These are phyloP conservation scores for Meyerozyma elateridarum DNA, from an alignment of 1,139 yeast species.

Conservation along the genomic window DNA sequence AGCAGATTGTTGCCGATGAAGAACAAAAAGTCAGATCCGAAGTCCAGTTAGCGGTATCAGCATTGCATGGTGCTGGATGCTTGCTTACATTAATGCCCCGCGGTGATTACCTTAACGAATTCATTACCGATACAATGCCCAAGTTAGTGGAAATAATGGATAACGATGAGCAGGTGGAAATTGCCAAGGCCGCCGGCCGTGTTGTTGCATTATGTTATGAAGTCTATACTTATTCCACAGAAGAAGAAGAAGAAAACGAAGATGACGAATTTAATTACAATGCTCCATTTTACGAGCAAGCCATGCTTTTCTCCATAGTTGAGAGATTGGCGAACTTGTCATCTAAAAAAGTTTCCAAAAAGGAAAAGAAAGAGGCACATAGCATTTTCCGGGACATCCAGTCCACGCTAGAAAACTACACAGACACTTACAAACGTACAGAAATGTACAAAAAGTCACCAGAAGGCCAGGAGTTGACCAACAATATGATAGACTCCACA, in stretches of 20 bases:
- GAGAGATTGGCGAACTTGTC: conserved; percentile 48
- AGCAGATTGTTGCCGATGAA: conserved; percentile 34
- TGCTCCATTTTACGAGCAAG: conserved; percentile 58
- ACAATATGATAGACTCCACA: conserved; percentile 33
- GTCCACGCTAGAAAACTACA: conserved; percentile 43
- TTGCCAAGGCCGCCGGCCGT: conserved; percentile 53
- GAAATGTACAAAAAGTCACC: conserved; percentile 29
- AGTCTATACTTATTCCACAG: conserved; percentile 43
- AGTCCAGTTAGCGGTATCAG: conserved; percentile 37
- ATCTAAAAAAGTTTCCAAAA: conserved; percentile 54
- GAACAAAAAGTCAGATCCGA: conserved; percentile 29
- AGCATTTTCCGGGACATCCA: conserved; percentile 61
- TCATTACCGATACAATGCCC: conserved; percentile 31
- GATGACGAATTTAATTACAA: conserved; percentile 41
- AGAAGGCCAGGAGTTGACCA: conserved; percentile 39
- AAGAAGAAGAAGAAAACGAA: conserved; percentile 23
- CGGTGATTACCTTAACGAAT: conserved; percentile 40
- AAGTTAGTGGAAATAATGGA: conserved; percentile 40
- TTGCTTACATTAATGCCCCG: conserved; percentile 39
- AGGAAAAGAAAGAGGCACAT: conserved; percentile 57
- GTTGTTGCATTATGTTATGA: conserved; percentile 62
- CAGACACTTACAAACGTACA: conserved; percentile 36
- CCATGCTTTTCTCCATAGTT: conserved; percentile 41
- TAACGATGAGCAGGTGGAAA: conserved; percentile 37
- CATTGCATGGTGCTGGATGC: conserved; percentile 46